Evolutionary conservation across 2,329 filamentous ascomycete species (phyloP), one percentile per base, ranked within the genome.

Genomic region (Coleophoma crateriformis): DNA sequence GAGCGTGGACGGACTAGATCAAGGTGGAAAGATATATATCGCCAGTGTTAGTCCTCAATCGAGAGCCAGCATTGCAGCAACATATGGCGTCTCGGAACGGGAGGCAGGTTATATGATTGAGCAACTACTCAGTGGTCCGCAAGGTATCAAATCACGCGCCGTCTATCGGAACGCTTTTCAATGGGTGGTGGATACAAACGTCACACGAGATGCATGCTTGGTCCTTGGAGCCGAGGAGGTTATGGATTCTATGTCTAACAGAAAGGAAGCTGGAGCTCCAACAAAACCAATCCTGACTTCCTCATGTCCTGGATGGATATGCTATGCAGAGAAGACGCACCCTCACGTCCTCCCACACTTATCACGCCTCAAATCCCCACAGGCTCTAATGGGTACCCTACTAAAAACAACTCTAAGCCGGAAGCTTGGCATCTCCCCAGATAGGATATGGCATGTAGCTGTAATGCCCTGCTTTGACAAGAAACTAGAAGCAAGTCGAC

Each of bases 401-500:
- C 67, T 99, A 49, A 99, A 99, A 69, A 92, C 90, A 1, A 81
- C 87, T 0, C 71, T 99, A 34, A 90, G 87, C 67, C 82, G 81
- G 57, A 78, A 74, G 47, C 77, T 91, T 54, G 81, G 81, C 33
- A 82, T 96, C 45, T 69, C 85, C 1, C 87, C 90, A 0, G 83
- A 85, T 54, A 82, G 84, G 58, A 90, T 99, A 65, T 99, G 92
- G 89, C 92, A 97, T 68, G 70, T 97, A 47, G 90, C 92, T 12
- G 78, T 99, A 42, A 99, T 99, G 94, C 94, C 94, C 17, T 99
- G 94, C 68, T 97, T 99, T 67, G 94, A 99, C 68, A 99, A 99
- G 75, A 99, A 99, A 68, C 79, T 99, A 27, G 94, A 99, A 71
- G 94, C 94, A 7, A 95, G 90, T 59, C 84, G 94, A 47, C 86